Percentiles rank a stretch among this genome's conserved stretches.
Conservation (phyloP, 306 rosid genomes). For the Quercus engelmannii region DNA sequence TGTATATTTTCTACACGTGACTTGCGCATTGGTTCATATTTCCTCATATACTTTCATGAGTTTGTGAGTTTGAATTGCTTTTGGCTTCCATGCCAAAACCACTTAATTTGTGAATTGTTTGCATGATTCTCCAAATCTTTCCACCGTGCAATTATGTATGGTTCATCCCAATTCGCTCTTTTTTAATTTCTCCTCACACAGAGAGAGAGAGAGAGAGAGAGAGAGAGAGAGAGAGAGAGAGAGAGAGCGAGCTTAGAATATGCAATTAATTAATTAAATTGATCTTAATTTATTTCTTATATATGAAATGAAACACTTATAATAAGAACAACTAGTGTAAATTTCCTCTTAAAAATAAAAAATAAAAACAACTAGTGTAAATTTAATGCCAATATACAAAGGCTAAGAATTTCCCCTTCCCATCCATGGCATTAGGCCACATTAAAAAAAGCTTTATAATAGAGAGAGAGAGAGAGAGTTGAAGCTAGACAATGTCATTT, state of each 20-base stretch:
- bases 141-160: background rate
- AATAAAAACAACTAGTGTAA: background rate
- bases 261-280: background rate
- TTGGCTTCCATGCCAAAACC: background rate
- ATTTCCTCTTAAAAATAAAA: background rate
- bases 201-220: too few species aligned
- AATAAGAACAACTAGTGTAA: slow-evolving; percentile 2
- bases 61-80: too few species aligned
- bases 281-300: slow-evolving; percentile 4
- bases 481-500: slow-evolving; percentile 58
- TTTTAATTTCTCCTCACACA: background rate
- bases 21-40: background rate
- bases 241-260: background rate
- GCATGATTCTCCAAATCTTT: background rate
- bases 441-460: background rate
- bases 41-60: background rate
- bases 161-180: background rate
- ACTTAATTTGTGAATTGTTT: background rate
- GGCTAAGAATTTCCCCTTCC: background rate
- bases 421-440: background rate
- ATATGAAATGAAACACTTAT: slow-evolving; percentile 1
- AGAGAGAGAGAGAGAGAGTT: background rate
- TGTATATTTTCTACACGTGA: background rate
- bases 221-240: too few species aligned
- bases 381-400: slow-evolving; percentile 14